Conservation (phyloP, 1,284 basidiomycete species). For the Rhodotorula glutinis region DNA sequence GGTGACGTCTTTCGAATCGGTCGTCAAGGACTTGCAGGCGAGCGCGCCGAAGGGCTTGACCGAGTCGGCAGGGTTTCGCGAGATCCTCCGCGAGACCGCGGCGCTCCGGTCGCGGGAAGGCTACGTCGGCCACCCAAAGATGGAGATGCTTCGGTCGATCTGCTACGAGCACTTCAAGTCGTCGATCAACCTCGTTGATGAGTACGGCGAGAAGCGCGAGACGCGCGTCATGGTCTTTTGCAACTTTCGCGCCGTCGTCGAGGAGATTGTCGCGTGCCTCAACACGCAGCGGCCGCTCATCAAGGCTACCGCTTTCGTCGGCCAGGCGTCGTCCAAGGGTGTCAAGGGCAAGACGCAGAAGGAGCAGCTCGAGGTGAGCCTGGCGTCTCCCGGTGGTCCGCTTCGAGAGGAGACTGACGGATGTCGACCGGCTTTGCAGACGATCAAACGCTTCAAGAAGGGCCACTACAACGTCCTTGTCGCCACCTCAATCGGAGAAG, state of each 20-base stretch:
- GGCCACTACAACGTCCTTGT: conserved; percentile 90
- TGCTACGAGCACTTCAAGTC: conserved; percentile 74
- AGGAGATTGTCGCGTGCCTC: conserved; percentile 69
- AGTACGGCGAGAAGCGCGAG: conserved; percentile 40
- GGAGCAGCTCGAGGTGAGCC: conserved; percentile 76
- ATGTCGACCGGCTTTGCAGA: conserved; percentile 51
- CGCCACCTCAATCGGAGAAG: conserved; percentile 95
- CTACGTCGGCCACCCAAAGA: conserved; percentile 73
- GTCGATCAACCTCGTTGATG: conserved; percentile 54
- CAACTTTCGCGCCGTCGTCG: conserved; percentile 79
- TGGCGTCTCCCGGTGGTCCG: background rate
- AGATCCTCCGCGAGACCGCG: conserved; percentile 47
- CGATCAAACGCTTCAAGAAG: conserved; percentile 79
- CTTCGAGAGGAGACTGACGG: background rate
- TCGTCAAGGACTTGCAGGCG: conserved; percentile 53
- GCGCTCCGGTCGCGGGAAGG: conserved; percentile 17
- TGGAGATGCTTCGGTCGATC: conserved; percentile 74
- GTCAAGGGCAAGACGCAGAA: conserved; percentile 86
- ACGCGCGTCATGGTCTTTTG: conserved; percentile 89
- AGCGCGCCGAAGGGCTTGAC: conserved; percentile 42
- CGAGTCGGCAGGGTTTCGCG: conserved; percentile 48
- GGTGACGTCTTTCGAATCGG: conserved; percentile 69
- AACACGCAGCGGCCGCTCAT: conserved; percentile 72
- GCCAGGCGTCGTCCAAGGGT: conserved; percentile 83
- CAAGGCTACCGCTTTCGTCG: conserved; percentile 79